Base-by-base conservation (phyloP, 2,329 filamentous ascomycete species). In the Huntiella omanensis region DNA sequence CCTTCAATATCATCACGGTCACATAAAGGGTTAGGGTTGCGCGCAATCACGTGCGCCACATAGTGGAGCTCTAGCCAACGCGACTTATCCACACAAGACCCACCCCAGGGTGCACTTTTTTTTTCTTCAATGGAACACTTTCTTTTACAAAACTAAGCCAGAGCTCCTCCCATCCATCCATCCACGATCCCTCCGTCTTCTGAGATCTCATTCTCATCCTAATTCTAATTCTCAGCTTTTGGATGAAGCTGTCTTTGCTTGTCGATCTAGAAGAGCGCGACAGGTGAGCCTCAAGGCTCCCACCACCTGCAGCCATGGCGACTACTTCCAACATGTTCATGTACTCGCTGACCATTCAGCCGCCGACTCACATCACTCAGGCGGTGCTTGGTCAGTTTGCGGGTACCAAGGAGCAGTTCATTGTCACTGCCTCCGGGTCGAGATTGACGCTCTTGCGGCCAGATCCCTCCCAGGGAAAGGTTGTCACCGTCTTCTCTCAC, bases 311-410 rank as follows among this genome's bases (percentile, higher is more conserved):
- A 59, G 71, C 59, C 60, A 96, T 96, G 91, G 88, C 91, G 68
- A 93, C 87, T 61, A 95, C 88, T 51, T 95, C 87, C 54, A 88
- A 88, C 62, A 93, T 95, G 85, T 95, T 95, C 63, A 79, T 98
- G 67, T 98, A 98, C 68, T 91, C 85, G 58, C 72, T 98, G 67
- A 96, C 91, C 55, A 80, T 99, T 58, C 86, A 95, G 65, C 81
- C 84, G 55, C 84, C 91, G 33, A 87, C 86, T 54, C 82, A 85
- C 50, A 77, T 94, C 57, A 86, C 81, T 43, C 82, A 93, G 64
- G 87, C 91, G 53, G 81, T 95, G 53, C 73, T 94, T 50, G 92
- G 91, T 55, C 88, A 96, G 66, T 96, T 96, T 64, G 80, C 85
- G 50, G 87, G 88, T 54, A 94, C 85, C 53, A 93, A 88, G 66